phyloP scores from a whole-genome alignment of 225 moss, liverwort and hornwort genomes.

The Ulota crispa region DNA sequence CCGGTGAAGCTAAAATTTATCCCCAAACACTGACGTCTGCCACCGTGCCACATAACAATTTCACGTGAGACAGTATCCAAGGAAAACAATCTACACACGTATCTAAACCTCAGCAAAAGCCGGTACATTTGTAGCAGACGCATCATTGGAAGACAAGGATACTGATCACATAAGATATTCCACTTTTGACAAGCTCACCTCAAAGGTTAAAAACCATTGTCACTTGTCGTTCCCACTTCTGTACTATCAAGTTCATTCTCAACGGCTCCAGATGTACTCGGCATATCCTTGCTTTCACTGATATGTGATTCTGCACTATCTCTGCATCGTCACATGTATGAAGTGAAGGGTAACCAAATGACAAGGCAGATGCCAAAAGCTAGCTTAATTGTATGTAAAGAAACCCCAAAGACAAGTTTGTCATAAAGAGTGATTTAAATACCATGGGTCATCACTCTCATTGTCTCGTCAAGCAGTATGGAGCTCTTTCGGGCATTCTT shows the following conservation, averaged over 20 bases:
- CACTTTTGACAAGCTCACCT: not conserved
- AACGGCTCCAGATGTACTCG: slow-evolving; percentile 71
- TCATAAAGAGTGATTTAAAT: not conserved
- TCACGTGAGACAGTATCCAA: not conserved
- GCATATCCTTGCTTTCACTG: slow-evolving; percentile 85
- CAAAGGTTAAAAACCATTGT: no score
- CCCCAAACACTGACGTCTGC: not conserved
- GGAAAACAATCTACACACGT: not conserved
- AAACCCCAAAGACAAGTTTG: no score
- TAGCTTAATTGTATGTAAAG: no score
- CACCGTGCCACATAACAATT: slow-evolving; percentile 8
- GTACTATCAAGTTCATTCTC: slow-evolving; percentile 45
- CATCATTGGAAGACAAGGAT: not conserved
- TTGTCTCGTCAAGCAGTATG: slow-evolving; percentile 90
- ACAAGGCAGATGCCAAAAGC: not conserved
- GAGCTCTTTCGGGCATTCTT: slow-evolving; percentile 88
- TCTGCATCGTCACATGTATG: slow-evolving; percentile 43
- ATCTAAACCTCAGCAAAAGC: not conserved
- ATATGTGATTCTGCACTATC: slow-evolving; percentile 82
- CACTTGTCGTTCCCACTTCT: no score
- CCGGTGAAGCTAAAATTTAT: no score
- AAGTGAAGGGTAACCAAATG: slow-evolving; percentile 19
- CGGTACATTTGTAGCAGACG: not conserved
- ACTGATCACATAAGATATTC: not conserved
- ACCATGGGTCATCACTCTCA: slow-evolving; percentile 34